phyloP scores from a whole-genome alignment of 768 basidiomycete genomes.

The Phanerodontia chrysosporium region DNA sequence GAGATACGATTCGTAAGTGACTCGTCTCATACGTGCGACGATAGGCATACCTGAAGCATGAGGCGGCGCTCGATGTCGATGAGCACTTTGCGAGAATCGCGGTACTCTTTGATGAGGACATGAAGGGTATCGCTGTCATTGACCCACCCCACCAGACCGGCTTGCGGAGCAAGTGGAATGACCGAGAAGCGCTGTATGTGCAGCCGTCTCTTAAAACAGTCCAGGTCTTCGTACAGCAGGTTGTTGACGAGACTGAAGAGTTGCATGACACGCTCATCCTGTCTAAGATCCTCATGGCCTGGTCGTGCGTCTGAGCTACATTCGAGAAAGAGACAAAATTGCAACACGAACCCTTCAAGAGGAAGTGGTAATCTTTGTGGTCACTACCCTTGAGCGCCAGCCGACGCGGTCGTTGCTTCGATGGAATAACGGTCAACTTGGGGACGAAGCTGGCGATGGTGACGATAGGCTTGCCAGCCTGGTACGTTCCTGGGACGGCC shows the following conservation, averaged over 20 bases:
- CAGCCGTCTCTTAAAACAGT: conserved; percentile 92
- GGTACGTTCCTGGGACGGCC: conserved; percentile 94
- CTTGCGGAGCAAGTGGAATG: conserved; percentile 93
- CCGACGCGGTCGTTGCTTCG: conserved; percentile 93
- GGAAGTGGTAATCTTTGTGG: conserved; percentile 88
- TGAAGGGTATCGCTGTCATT: conserved; percentile 94
- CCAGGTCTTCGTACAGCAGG: conserved; percentile 84
- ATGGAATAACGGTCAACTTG: conserved; percentile 89
- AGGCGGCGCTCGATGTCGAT: conserved; percentile 98
- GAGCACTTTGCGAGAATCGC: conserved; percentile 93
- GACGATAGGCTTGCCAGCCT: conserved; percentile 79
- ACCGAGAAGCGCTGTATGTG: conserved; percentile 92
- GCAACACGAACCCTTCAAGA: conserved; percentile 70
- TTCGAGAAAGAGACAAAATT: not conserved
- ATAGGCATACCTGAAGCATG: conserved; percentile 78
- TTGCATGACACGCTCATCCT: conserved; percentile 99
- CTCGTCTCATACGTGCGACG: not conserved
- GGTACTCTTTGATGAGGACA: conserved; percentile 92
- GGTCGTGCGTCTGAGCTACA: not conserved
- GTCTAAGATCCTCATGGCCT: conserved; percentile 98
- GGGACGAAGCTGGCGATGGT: conserved; percentile 81
- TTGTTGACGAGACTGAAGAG: conserved; percentile 97
- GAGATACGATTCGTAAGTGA: too few relatives aligned
- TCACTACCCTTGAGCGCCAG: conserved; percentile 86
- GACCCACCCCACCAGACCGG: conserved; percentile 93